Base-by-base conservation (phyloP, 1,139 yeast species). In the Geotrichum citri-aurantii region DNA sequence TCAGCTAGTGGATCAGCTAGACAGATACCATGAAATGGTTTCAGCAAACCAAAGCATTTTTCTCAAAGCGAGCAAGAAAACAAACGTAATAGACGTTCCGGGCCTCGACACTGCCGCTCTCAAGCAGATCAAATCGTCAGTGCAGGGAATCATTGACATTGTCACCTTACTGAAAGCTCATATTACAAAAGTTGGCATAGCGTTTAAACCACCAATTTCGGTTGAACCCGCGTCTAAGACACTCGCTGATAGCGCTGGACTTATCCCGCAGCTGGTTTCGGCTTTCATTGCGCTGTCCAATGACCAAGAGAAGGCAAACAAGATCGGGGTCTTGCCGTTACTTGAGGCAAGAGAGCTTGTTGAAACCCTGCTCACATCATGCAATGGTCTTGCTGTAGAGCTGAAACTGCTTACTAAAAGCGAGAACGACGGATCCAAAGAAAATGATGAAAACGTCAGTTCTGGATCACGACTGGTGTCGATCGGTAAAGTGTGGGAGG, bases 181-280 rank as follows among this genome's bases (percentile, higher is more conserved):
- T 69, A 78, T 86, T 1, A 88, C 96, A 2, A 88, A 88, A 70
- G 77, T 87, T 2, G 96, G 95, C 5, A 82, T 89, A 48, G 81
- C 89, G 1, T 86, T 84, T 71, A 82, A 84, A 65, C 88, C 91
- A 0, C 83, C 83, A 6, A 79, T 77, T 62, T 63, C 79, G 63
- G 66, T 73, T 52, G 76, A 73, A 17, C 82, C 89, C 0, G 85
- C 87, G 1, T 78, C 72, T 63, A 75, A 73, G 31, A 84, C 87
- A 44, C 64, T 85, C 11, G 80, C 78, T 60, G 81, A 81, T 48
- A 71, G 81, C 48, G 74, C 81, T 5, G 81, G 80, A 48, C 57
- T 68, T 29, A 54, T 64, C 29, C 66, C 69, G 1, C 51, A 53
- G 33, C 50, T 65, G 40, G 59, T 62, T 7, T 64, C 65, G 8